Conservation (phyloP, 1,284 basidiomycete species). For the Pisolithus thermaeus region DNA sequence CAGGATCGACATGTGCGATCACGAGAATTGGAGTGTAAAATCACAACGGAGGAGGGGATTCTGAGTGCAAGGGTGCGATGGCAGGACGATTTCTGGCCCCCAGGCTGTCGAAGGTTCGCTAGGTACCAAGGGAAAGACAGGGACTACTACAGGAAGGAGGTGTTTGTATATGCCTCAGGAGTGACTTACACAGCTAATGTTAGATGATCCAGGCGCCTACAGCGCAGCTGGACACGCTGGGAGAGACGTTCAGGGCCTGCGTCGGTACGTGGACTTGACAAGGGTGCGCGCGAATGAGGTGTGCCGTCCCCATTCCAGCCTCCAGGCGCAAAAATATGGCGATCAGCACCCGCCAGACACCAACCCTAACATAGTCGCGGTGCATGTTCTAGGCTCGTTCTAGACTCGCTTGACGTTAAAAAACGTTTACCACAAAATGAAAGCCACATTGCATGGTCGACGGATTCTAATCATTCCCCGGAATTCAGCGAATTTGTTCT, state of each 20-base stretch:
- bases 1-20: constrained; percentile 19
- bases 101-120: not conserved
- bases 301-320: constrained; percentile 3
- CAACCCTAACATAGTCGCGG: constrained; percentile 6
- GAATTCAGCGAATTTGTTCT: too few relatives aligned
- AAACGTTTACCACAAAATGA: not conserved
- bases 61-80: not conserved
- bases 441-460: too few relatives aligned
- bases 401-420: constrained; percentile 7
- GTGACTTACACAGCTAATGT: not conserved
- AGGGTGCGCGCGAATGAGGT: not conserved
- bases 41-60: constrained; percentile 1
- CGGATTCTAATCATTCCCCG: too few relatives aligned
- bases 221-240: not conserved
- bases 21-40: constrained; percentile 8
- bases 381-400: constrained; percentile 12
- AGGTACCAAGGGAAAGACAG: constrained; percentile 1
- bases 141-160: not conserved
- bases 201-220: not conserved
- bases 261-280: constrained; percentile 4
- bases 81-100: constrained; percentile 1
- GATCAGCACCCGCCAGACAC: constrained; percentile 1
- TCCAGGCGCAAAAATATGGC: constrained; percentile 9
- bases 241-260: not conserved
- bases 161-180: not conserved